Conservation (phyloP, 306 rosid genomes). For the Medicago arabica region DNA sequence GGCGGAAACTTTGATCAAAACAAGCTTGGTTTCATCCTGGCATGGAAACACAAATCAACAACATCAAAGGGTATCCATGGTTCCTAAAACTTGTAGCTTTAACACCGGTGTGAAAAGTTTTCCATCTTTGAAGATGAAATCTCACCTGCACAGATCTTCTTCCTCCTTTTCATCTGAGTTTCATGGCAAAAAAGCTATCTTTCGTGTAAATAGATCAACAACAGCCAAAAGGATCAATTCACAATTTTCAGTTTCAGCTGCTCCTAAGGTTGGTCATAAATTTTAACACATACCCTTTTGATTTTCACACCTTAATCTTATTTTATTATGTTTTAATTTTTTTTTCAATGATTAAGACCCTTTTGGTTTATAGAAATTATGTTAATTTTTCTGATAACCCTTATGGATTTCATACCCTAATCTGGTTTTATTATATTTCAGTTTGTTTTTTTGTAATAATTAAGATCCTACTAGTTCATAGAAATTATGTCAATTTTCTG, state of each 20-base stretch:
- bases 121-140: constrained; percentile 53
- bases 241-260: constrained; percentile 43
- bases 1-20: constrained; percentile 62
- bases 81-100: constrained; percentile 43
- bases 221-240: constrained; percentile 34
- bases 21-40: constrained; percentile 56
- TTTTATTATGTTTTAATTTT: neutral
- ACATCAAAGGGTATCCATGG: constrained; percentile 39
- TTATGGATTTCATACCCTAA: neutral
- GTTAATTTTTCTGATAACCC: neutral
- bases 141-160: constrained; percentile 46
- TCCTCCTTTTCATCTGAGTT: constrained; percentile 47
- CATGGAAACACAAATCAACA: constrained; percentile 25
- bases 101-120: constrained; percentile 32
- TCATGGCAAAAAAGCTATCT: constrained; percentile 47
- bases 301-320: neutral
- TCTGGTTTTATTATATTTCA: neutral
- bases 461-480: neutral
- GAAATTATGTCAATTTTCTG: neutral
- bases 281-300: constrained; percentile 2
- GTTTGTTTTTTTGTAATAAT: neutral
- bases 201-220: constrained; percentile 44
- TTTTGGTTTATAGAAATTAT: neutral
- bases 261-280: constrained; percentile 52
- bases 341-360: neutral